phyloP scores from a whole-genome alignment of 202 grass and related monocot species.

The Setaria italica region DNA sequence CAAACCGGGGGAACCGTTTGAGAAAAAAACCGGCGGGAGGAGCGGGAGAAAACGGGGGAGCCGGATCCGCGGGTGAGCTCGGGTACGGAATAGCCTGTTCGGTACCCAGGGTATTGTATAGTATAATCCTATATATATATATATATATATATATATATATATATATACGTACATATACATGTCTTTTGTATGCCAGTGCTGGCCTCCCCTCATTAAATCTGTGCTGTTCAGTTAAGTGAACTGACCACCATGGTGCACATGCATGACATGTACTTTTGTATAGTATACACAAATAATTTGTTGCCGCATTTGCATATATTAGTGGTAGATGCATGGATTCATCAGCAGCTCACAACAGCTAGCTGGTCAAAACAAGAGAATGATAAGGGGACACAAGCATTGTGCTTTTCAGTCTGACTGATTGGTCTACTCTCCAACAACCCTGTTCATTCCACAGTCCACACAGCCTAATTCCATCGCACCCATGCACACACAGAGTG shows the following conservation, averaged over 20 bases:
- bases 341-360: constrained; percentile 7
- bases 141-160: too few species aligned
- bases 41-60: too few species aligned
- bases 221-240: background rate
- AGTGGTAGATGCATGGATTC: background rate
- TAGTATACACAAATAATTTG: background rate
- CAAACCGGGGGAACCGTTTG: too few species aligned
- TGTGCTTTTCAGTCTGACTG: background rate
- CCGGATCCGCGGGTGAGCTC: too few species aligned
- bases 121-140: too few species aligned
- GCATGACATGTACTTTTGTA: background rate
- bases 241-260: background rate
- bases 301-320: background rate
- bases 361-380: constrained; percentile 7
- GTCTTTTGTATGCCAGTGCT: background rate
- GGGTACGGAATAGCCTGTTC: too few species aligned
- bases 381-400: background rate
- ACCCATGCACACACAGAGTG: background rate
- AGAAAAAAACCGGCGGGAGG: too few species aligned
- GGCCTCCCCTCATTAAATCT: background rate
- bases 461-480: background rate
- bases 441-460: background rate
- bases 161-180: too few species aligned
- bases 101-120: too few species aligned
- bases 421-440: background rate